Base-by-base conservation (phyloP, 2,329 filamentous ascomycete genomes). In the Aspergillus terreus region DNA sequence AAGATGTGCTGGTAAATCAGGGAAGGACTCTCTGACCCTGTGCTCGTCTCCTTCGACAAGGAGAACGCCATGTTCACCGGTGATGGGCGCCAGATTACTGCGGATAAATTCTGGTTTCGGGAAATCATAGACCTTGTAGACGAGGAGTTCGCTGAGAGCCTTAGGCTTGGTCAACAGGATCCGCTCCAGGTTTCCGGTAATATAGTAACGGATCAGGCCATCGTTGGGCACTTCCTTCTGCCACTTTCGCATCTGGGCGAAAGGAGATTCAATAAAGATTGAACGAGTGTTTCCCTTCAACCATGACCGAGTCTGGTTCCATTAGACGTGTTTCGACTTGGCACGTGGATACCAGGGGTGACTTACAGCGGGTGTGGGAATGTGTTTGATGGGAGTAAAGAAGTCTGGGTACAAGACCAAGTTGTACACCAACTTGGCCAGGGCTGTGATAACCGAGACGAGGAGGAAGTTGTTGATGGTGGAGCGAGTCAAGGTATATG, bases 31-130 rank as follows among this genome's bases (percentile, higher is more conserved):
- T 21, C 14, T 40, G n/a, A 82, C 75, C 73, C 87, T 94, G 70
- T 96, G 92, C 63, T 92, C 88, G 11, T 95, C 88, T n/a, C 92
- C 92, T 70, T 96, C 92, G 2, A 90, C 88, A 10, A 96, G 75
- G 35, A 96, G 72, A 10, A 78, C 32, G 0, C 76, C 75, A 46
- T 72, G 59, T 1, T 50, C 44, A 4, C 76, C 76, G 1, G 74
- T 59, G 6, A 76, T 49, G 19, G 65, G 68, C 4, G 60, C 61
- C 25, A 78, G 56, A 6, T 63, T 63, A 12, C 55, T 45, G 14
- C 64, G 74, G 27, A 88, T 59, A 21, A 76, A 63, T 1, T 60
- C 47, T 0, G 86, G 86, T 64, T 90, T 90, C 42, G 77, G 63
- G 58, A 88, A 92, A 38, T 86, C 82, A 65, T 91, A 90, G 57